phyloP scores from a whole-genome alignment of 1,284 basidiomycete genomes.

The Leccinum colubrinum region DNA sequence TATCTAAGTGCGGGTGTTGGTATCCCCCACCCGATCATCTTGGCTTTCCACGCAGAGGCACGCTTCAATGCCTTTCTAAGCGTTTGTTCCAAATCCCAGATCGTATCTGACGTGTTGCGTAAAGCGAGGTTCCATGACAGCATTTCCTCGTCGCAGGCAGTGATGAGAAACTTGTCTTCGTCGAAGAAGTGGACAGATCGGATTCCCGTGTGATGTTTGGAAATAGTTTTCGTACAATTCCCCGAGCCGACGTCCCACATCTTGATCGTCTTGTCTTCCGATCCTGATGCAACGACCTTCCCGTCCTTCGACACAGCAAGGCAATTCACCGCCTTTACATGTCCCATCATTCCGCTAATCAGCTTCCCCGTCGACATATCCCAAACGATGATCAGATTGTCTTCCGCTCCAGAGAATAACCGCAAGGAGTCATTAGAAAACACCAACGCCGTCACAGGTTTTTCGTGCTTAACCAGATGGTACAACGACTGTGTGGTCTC shows the following conservation, averaged over 20 bases:
- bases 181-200: constrained; percentile 2
- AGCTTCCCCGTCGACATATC: constrained; percentile 18
- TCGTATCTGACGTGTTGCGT: neutral
- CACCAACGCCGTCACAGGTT: constrained; percentile 11
- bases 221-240: constrained; percentile 17
- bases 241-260: constrained; percentile 19
- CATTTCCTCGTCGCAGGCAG: constrained; percentile 8
- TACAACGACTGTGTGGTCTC: constrained; percentile 5
- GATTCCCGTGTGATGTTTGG: constrained; percentile 14
- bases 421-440: constrained; percentile 16
- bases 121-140: constrained; percentile 15
- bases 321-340: constrained; percentile 19
- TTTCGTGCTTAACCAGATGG: constrained; percentile 15
- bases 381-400: constrained; percentile 23
- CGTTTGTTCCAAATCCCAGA: constrained; percentile 8
- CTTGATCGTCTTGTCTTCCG: constrained; percentile 24
- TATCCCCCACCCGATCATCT: constrained; percentile 10
- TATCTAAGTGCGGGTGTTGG: constrained; percentile 1
- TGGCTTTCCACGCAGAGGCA: constrained; percentile 8
- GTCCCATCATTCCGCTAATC: constrained; percentile 18
- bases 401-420: constrained; percentile 20
- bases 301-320: constrained; percentile 19
- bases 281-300: constrained; percentile 11
- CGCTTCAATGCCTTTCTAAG: neutral
- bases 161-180: no score